Percentiles rank a stretch among this genome's conserved stretches.
These are phyloP conservation scores for Aspergillus sp. DNA, from an alignment of 2,329 filamentous ascomycete genomes.

Conservation along the genomic window DNA sequence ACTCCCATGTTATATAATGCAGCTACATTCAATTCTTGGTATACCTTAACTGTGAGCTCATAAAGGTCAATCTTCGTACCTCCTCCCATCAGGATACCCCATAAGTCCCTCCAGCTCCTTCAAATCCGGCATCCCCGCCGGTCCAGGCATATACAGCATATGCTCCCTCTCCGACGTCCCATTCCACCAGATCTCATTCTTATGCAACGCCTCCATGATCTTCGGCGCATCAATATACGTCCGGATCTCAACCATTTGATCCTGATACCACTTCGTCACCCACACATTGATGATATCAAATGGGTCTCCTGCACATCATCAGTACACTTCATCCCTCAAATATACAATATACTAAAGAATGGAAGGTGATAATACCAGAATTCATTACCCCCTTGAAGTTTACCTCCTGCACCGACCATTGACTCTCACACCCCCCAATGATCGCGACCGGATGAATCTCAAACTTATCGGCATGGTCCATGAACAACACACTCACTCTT, in stretches of 20 bases:
- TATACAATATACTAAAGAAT: not conserved
- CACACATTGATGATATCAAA: conserved; percentile 39
- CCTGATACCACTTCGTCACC: conserved; percentile 34
- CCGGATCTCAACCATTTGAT: conserved; percentile 37
- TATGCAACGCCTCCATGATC: conserved; percentile 32
- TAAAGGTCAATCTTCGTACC: conserved; percentile 22
- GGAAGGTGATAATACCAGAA: conserved; percentile 26
- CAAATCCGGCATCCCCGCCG: conserved; percentile 35
- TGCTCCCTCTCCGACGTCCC: conserved; percentile 31
- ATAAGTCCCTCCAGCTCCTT: conserved; percentile 28
- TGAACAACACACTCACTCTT: conserved; percentile 30
- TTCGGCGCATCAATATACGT: conserved; percentile 34
- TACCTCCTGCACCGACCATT: conserved; percentile 37
- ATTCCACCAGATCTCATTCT: conserved; percentile 40
- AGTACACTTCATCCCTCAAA: not conserved
- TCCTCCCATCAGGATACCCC: conserved; percentile 32
- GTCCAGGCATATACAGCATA: conserved; percentile 34
- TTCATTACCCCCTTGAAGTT: conserved; percentile 35
- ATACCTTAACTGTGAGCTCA: too few relatives aligned
- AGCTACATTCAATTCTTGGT: too few relatives aligned
- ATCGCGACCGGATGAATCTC: conserved; percentile 34
- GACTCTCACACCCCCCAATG: conserved; percentile 34
- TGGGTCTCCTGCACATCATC: conserved; percentile 21
- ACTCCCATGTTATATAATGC: too few relatives aligned
- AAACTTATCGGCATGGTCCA: conserved; percentile 33